These are phyloP conservation scores for Apiospora marii DNA, from an alignment of 2,329 filamentous ascomycete genomes.

Conservation along the genomic window DNA sequence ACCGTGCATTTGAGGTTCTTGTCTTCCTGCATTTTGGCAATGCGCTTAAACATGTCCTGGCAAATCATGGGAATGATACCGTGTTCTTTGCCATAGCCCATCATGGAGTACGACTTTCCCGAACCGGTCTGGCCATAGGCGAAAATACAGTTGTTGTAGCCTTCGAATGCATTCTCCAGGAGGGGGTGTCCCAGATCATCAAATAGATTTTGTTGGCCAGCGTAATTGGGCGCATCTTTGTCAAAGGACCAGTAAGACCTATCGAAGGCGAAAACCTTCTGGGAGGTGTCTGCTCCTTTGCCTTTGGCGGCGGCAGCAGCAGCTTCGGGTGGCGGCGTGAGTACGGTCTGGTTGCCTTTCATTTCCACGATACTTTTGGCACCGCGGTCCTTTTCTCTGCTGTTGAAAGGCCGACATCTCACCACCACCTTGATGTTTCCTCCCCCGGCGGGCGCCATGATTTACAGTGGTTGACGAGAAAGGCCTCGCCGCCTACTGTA, in stretches of 20 bases:
- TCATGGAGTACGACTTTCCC: slow-evolving; percentile 99
- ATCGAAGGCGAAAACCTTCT: slow-evolving; percentile 94
- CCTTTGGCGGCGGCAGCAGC: slow-evolving; percentile 66
- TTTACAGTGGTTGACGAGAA: slow-evolving; percentile 38
- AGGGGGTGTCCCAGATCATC: slow-evolving; percentile 87
- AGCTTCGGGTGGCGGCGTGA: slow-evolving; percentile 74
- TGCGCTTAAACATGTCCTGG: slow-evolving; percentile 95
- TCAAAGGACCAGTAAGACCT: slow-evolving; percentile 98
- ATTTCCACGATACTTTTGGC: slow-evolving; percentile 98
- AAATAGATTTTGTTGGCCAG: slow-evolving; percentile 89
- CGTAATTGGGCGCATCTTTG: slow-evolving; percentile 80
- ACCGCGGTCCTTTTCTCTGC: slow-evolving; percentile 88
- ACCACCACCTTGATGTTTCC: slow-evolving; percentile 99
- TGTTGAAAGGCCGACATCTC: slow-evolving; percentile 93
- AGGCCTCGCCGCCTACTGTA: slow-evolving; percentile 22
- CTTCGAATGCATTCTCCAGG: slow-evolving; percentile 96
- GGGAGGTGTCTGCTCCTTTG: slow-evolving; percentile 69
- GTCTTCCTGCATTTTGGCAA: slow-evolving; percentile 74
- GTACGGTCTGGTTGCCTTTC: slow-evolving; percentile 90
- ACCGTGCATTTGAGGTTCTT: slow-evolving; percentile 87
- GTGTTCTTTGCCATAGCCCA: slow-evolving; percentile 96
- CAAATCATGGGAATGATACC: slow-evolving; percentile 98
- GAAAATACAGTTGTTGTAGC: slow-evolving; percentile 99
- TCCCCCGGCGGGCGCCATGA: slow-evolving; percentile 75
- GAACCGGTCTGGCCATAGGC: slow-evolving; percentile 98